Percentiles rank a stretch among this genome's conserved stretches.
These are phyloP conservation scores for Rhodotorula graminis DNA, from an alignment of 768 basidiomycete genomes.

Conservation along the genomic window DNA sequence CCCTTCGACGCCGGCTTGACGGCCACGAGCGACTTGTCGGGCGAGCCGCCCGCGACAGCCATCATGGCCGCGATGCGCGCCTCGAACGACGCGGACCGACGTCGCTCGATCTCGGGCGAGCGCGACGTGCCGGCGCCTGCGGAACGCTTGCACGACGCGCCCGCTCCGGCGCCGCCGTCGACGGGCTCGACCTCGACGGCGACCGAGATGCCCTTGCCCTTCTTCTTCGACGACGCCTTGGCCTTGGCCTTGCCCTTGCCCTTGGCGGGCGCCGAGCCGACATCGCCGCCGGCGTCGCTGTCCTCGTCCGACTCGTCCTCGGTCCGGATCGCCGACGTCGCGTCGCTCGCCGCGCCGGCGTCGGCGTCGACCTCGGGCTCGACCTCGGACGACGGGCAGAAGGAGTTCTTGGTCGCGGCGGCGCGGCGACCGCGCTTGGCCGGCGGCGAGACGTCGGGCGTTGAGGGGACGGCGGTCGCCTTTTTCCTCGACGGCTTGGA, in stretches of 20 bases:
- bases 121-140: not conserved
- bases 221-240: not conserved
- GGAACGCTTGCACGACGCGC: not conserved
- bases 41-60: not conserved
- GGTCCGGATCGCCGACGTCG: not conserved
- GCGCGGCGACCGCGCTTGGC: no score
- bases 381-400: not conserved
- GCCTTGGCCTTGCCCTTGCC: not conserved
- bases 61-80: not conserved
- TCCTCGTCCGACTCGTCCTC: constrained; percentile 3
- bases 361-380: not conserved
- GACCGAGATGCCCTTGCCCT: not conserved
- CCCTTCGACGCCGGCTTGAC: no score
- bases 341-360: not conserved
- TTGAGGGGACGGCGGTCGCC: no score
- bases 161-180: no score
- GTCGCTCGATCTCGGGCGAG: not conserved
- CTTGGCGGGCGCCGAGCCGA: not conserved
- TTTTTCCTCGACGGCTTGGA: not conserved
- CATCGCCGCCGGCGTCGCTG: not conserved
- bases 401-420: not conserved
- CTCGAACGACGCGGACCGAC: not conserved
- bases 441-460: no score
- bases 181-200: not conserved
- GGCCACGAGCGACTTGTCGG: not conserved